Evolutionary conservation across 2,329 filamentous ascomycete species (phyloP), one percentile per base, ranked within the genome.

Genomic region (Myriangium duriaei): DNA sequence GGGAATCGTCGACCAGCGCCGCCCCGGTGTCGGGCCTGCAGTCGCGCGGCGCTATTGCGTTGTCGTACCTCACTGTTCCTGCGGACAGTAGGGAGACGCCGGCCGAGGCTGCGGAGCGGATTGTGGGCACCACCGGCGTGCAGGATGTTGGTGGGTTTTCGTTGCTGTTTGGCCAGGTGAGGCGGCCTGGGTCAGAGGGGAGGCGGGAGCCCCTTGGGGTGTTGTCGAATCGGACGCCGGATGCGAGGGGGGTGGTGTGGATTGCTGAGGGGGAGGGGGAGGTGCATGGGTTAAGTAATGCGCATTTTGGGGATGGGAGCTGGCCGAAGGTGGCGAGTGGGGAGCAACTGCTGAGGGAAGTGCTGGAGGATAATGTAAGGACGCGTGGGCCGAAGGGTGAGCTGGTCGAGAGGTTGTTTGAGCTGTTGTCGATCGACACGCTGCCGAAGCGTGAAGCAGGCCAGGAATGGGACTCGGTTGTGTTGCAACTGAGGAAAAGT

Each of bases 321-420:
- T 79, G 75, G 74, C 71, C 69, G 0, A 79, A 79, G 54, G 71
- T 79, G 9, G 51, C 68, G 2, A 57, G 70, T 29, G 74, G 74
- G 15, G 72, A 79, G 52, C 53, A 59, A 32, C 55, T 72, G 37
- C 64, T 74, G 42, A 52, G 62, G 17, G 56, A 63, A 14, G 66
- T 68, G 1, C 65, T 79, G 40, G 55, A 57, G 10, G 68, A 68
- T 44, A 51, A 64, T 1, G 17, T 39, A 4, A 32, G 40, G n/a
- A 48, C 57, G 9, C 51, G 59, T 1, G 64, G 68, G 32, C 54
- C 56, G 9, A 63, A 71, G 41, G 60, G 70, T 2, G 52, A 60
- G 19, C 57, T 79, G 11, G 60, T 76, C 21, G 50, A 67, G 11
- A 56, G 66, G 11, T 52, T 78, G 2, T 61, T 78, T 26, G 58